phyloP scores from a whole-genome alignment of 2,329 filamentous ascomycete species.

The Gremmenia infestans region DNA sequence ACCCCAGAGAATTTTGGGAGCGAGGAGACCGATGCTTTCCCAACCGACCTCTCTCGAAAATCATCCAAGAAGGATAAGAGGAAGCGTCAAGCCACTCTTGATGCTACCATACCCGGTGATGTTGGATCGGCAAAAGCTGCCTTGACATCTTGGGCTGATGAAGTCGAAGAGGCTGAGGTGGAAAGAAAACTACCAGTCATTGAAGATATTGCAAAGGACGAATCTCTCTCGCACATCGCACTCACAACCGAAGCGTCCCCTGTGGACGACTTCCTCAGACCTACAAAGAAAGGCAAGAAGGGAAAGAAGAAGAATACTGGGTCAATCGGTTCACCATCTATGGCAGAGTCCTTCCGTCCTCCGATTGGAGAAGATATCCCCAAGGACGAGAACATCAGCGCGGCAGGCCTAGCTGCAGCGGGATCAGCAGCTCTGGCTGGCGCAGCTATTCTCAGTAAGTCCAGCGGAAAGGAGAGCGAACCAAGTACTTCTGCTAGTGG shows the following conservation, averaged over 20 bases:
- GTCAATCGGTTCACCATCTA: neutral
- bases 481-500: constrained; percentile 26
- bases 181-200: constrained; percentile 26
- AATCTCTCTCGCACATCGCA: constrained; percentile 28
- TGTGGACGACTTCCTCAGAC: constrained; percentile 25
- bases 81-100: constrained; percentile 26
- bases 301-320: constrained; percentile 30
- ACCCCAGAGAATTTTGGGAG: neutral
- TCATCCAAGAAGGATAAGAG: constrained; percentile 30
- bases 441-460: constrained; percentile 15
- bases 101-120: constrained; percentile 8
- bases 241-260: constrained; percentile 20
- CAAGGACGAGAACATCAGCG: constrained; percentile 21
- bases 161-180: constrained; percentile 28
- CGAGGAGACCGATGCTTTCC: constrained; percentile 3
- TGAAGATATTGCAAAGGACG: constrained; percentile 26
- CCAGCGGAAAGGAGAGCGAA: constrained; percentile 3
- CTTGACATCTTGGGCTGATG: constrained; percentile 28
- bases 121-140: constrained; percentile 6
- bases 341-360: constrained; percentile 7
- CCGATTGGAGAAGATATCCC: constrained; percentile 4
- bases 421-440: constrained; percentile 16
- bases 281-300: constrained; percentile 37
- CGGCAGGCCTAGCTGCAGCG: constrained; percentile 9
- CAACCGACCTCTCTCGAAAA: constrained; percentile 12